A percentile compares a stretch with the other conserved stretches of the same genome.
phyloP scores from a whole-genome alignment of 441 rosid species.

The Euphorbia schlechtendalii region DNA sequence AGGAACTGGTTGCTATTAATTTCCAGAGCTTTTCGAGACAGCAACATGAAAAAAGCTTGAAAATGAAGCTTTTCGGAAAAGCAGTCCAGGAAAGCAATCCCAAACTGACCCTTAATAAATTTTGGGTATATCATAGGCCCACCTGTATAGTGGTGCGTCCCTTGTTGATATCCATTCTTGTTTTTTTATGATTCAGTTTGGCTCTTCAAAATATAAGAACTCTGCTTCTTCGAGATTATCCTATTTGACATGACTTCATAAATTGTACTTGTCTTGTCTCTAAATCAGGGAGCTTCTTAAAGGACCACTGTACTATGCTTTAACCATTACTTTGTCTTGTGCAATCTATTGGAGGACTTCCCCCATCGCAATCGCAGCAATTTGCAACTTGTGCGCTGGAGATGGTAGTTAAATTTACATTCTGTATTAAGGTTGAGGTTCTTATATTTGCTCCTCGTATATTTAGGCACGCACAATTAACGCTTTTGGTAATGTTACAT shows the following conservation, averaged over 20 bases:
- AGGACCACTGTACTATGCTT: conserved; percentile 73
- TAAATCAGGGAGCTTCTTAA: conserved; percentile 70
- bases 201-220: background rate
- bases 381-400: conserved; percentile 88
- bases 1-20: no score
- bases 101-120: background rate
- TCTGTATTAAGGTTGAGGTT: background rate
- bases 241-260: conserved; percentile 13
- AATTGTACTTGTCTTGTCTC: conserved; percentile 7
- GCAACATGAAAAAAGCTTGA: no score
- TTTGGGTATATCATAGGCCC: background rate
- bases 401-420: conserved; percentile 48
- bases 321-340: conserved; percentile 50
- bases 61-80: background rate
- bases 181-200: background rate
- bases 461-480: background rate
- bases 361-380: conserved; percentile 58
- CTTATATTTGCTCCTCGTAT: background rate
- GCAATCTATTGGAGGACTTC: conserved; percentile 67
- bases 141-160: background rate
- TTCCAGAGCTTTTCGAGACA: no score
- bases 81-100: no score
- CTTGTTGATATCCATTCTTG: background rate
- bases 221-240: background rate
- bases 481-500: background rate